Percentiles rank a stretch among this genome's conserved stretches.
phyloP scores from a whole-genome alignment of 306 rosid species.

The Quercus robur region DNA sequence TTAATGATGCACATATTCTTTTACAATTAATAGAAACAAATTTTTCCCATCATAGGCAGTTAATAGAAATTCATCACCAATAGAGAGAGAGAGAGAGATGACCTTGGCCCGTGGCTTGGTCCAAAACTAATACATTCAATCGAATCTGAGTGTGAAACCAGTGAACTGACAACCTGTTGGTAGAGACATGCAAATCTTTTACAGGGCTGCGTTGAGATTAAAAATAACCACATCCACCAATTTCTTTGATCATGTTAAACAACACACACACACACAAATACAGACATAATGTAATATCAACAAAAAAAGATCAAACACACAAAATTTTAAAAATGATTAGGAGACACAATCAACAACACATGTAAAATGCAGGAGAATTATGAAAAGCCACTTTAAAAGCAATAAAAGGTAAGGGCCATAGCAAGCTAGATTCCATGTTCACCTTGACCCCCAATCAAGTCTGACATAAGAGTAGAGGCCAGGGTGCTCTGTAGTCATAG shows the following conservation, averaged over 20 bases:
- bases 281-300: background rate
- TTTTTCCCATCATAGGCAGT: background rate
- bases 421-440: too few species aligned
- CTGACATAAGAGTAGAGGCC: background rate
- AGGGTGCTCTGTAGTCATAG: background rate
- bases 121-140: conserved; percentile 73
- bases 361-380: background rate
- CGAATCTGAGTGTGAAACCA: conserved; percentile 66
- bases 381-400: background rate
- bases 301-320: background rate
- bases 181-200: conserved; percentile 9
- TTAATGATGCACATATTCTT: background rate
- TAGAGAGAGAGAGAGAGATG: conserved; percentile 1
- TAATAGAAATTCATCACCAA: background rate
- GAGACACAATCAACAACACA: background rate
- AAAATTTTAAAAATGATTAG: background rate
- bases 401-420: too few species aligned
- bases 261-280: background rate
- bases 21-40: background rate
- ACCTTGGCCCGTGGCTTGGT: conserved; percentile 50
- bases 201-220: conserved; percentile 12
- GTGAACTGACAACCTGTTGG: conserved; percentile 70
- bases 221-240: conserved; percentile 5
- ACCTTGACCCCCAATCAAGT: background rate
- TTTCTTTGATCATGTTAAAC: background rate